phyloP scores from a whole-genome alignment of 2,329 filamentous ascomycete genomes.

The Apiospora pterosperma region DNA sequence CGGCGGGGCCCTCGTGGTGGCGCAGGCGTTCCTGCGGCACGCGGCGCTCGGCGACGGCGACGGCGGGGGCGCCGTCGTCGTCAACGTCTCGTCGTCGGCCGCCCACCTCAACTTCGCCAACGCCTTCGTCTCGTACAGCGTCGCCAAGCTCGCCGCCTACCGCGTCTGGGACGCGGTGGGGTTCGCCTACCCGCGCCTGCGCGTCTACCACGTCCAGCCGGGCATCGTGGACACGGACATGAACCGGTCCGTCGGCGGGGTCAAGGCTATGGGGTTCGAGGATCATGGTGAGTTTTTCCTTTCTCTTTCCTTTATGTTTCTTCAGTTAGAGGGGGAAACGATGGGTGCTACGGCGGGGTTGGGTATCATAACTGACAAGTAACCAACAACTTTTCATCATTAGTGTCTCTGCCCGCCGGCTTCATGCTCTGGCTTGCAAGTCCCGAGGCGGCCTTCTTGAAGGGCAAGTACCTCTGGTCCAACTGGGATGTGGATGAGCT shows the following conservation, averaged over 20 bases:
- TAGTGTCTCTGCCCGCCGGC: slow-evolving; percentile 33
- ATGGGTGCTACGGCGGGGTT: no score
- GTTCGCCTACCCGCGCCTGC: slow-evolving; percentile 34
- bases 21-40: slow-evolving; percentile 31
- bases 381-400: no score
- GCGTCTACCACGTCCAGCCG: slow-evolving; percentile 40
- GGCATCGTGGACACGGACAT: slow-evolving; percentile 30
- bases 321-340: no score
- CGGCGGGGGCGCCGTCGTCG: slow-evolving; percentile 24
- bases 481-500: slow-evolving; percentile 52
- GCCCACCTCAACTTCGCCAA: slow-evolving; percentile 29
- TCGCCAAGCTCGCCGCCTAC: slow-evolving; percentile 37
- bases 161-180: slow-evolving; percentile 40
- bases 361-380: no score
- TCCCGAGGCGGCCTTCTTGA: slow-evolving; percentile 43
- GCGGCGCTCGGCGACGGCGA: no score
- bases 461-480: slow-evolving; percentile 42
- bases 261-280: slow-evolving; percentile 14
- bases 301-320: slow-evolving; percentile 10
- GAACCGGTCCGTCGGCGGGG: slow-evolving; percentile 13
- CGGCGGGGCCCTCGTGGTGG: slow-evolving; percentile 26
- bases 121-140: slow-evolving; percentile 33
- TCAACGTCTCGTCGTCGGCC: slow-evolving; percentile 31
- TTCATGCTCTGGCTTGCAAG: slow-evolving; percentile 43
- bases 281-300: slow-evolving; percentile 24